phyloP scores from a whole-genome alignment of 2,329 filamentous ascomycete species.

The Talaromyces sp. region DNA sequence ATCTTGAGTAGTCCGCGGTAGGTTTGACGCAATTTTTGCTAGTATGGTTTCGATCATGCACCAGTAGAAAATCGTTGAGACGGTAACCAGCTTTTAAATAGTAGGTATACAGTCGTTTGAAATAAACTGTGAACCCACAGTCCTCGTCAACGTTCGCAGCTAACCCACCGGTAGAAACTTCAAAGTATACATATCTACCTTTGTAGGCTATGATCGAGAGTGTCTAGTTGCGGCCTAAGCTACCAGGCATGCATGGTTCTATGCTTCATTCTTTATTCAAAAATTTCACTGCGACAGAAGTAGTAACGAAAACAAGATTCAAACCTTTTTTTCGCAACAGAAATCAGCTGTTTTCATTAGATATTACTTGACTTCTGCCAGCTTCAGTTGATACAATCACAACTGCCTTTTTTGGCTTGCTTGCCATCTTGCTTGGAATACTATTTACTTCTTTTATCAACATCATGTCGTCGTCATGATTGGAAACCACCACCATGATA shows the following conservation, averaged over 20 bases:
- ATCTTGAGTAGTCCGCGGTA: neutral
- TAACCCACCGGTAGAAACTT: no score
- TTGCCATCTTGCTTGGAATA: neutral
- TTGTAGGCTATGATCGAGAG: no score
- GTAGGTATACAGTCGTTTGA: no score
- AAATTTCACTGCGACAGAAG: no score
- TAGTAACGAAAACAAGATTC: no score
- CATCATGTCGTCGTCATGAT: neutral
- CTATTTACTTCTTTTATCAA: neutral
- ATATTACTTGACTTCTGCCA: neutral
- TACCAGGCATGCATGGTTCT: no score
- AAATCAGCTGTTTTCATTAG: neutral
- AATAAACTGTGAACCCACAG: neutral
- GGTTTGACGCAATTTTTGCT: neutral
- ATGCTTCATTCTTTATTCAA: no score
- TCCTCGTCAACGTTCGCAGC: neutral
- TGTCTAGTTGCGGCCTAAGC: no score
- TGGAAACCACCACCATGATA: conserved; percentile 2
- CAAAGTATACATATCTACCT: no score
- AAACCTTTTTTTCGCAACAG: neutral
- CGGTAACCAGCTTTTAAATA: neutral
- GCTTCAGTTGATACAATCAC: neutral
- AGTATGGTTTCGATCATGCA: neutral
- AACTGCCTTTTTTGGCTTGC: neutral
- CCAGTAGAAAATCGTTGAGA: neutral